Evolutionary conservation across 2,329 filamentous ascomycete species (phyloP).

Genomic region (Sporothrix curviconia): DNA sequence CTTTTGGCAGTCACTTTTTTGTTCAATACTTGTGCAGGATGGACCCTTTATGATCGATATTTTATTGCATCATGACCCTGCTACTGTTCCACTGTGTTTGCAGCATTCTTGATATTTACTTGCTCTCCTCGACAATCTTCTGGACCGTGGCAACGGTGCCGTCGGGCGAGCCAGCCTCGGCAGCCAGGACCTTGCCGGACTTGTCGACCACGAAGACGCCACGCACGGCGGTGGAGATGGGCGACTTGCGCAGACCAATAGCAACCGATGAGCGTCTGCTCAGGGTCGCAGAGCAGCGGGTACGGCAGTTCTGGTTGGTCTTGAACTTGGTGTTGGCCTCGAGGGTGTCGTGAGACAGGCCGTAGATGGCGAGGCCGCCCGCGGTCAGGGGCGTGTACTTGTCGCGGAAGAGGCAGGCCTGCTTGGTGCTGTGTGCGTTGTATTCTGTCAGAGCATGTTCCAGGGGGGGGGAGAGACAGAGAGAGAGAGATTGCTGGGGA

Average conservation of each 20-base stretch:
- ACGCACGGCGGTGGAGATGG: constrained; percentile 68
- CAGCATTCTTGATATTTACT: no score
- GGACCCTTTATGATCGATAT: no score
- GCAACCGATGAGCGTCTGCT: constrained; percentile 68
- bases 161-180: constrained; percentile 68
- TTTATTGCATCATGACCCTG: no score
- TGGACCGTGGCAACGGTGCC: constrained; percentile 72
- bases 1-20: no score
- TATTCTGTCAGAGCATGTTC: no score
- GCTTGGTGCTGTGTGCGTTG: no score
- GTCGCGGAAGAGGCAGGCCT: constrained; percentile 92
- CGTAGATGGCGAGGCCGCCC: constrained; percentile 79
- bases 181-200: constrained; percentile 63
- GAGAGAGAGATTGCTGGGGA: no score
- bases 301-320: constrained; percentile 88
- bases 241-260: constrained; percentile 79
- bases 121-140: constrained; percentile 49
- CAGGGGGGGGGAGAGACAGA: not conserved
- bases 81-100: no score
- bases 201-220: constrained; percentile 87
- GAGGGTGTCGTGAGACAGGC: constrained; percentile 78
- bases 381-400: constrained; percentile 67
- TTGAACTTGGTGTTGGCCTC: constrained; percentile 92
- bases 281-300: constrained; percentile 76
- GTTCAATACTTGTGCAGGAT: no score